These are phyloP conservation scores for Carex myosuroides DNA, from an alignment of 176 grass and related monocot species.

Conservation along the genomic window DNA sequence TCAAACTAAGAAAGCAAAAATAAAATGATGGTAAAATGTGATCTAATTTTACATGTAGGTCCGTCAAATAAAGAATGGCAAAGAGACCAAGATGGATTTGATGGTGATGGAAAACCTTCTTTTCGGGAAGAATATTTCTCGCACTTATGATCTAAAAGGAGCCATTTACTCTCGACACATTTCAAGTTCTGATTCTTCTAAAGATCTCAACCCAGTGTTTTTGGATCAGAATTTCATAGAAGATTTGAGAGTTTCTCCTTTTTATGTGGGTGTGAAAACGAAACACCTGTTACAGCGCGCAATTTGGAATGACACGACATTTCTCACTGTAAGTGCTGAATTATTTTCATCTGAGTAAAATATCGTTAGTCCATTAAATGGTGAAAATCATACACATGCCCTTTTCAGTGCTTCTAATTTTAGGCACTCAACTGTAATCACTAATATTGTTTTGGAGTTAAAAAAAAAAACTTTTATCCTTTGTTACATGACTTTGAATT, in stretches of 20 bases:
- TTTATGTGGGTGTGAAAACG: slow-evolving; percentile 88
- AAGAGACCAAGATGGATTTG: slow-evolving; percentile 71
- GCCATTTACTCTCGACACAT: slow-evolving; percentile 47
- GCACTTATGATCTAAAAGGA: slow-evolving; percentile 86
- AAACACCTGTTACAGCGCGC: slow-evolving; percentile 91
- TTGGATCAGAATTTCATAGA: slow-evolving; percentile 90
- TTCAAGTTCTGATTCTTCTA: slow-evolving; percentile 30
- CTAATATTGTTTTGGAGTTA: neutral
- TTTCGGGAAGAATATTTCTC: slow-evolving; percentile 68
- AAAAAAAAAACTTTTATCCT: neutral
- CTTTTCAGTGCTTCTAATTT: neutral
- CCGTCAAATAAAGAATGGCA: slow-evolving; percentile 62
- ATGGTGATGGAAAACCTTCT: slow-evolving; percentile 99
- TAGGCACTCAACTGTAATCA: neutral
- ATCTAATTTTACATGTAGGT: slow-evolving; percentile 35
- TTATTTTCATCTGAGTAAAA: neutral
- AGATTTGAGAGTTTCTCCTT: slow-evolving; percentile 70
- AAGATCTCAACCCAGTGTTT: slow-evolving; percentile 48
- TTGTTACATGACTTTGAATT: neutral
- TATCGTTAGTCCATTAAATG: neutral
- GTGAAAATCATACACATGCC: neutral
- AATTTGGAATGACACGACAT: slow-evolving; percentile 97
- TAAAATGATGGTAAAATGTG: neutral
- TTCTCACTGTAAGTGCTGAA: slow-evolving; percentile 77
- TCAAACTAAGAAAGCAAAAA: neutral